A percentile compares a stretch with the other conserved stretches of the same genome.
Conservation (phyloP, 2,329 filamentous ascomycete species). For the Ascosphaera pollenicola region DNA sequence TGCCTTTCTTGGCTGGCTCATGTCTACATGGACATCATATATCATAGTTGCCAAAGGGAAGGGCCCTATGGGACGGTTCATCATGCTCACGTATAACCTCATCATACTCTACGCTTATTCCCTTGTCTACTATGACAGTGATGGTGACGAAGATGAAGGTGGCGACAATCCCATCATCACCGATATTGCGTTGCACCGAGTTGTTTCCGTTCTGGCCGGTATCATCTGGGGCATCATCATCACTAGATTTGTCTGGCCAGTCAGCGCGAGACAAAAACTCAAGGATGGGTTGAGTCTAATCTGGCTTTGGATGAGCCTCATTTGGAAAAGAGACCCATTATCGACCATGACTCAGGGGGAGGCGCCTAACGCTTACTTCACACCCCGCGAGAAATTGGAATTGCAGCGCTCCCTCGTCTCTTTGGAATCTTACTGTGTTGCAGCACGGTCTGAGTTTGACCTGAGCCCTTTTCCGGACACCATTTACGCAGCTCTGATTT, state of each 20-base stretch:
- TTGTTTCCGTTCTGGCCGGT: conserved; percentile 65
- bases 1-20: conserved; percentile 60
- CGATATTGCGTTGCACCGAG: conserved; percentile 71
- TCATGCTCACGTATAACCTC: conserved; percentile 88
- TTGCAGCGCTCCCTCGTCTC: conserved; percentile 58
- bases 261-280: conserved; percentile 70
- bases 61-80: conserved; percentile 79
- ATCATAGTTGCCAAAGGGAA: conserved; percentile 68
- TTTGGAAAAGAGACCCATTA: conserved; percentile 87
- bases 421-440: conserved; percentile 48
- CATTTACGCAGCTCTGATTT: conserved; percentile 51
- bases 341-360: conserved; percentile 44
- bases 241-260: conserved; percentile 79
- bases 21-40: conserved; percentile 69
- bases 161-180: conserved; percentile 64
- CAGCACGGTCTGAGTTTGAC: conserved; percentile 71
- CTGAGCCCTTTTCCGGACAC: conserved; percentile 68
- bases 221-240: conserved; percentile 85
- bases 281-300: conserved; percentile 77
- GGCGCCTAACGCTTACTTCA: conserved; percentile 49
- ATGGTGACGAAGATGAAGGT: conserved; percentile 69
- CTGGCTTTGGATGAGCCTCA: conserved; percentile 82
- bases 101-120: conserved; percentile 89
- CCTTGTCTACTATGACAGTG: conserved; percentile 54
- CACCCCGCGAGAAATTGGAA: conserved; percentile 66